Evolutionary conservation across 1,284 basidiomycete genomes (phyloP), one percentile per base, ranked within the genome.

Genomic region (Papiliotrema laurentii): DNA sequence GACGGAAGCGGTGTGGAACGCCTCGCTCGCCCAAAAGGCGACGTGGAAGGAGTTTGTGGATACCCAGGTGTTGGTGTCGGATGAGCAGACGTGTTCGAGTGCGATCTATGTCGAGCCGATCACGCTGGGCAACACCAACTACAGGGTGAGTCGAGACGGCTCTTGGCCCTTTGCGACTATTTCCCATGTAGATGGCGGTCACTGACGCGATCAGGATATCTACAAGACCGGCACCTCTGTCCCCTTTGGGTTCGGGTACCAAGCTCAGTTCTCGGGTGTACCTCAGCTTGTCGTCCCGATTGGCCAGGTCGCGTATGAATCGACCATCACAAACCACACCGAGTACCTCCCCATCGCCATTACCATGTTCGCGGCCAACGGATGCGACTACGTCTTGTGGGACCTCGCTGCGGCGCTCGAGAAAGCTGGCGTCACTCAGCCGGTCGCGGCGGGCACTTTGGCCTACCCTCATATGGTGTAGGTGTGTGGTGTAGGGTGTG

Each of bases 271-370:
- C 41, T 46, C 52, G 19, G 55, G 56, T 37, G 51, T 55, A 21
- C 75, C 76, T 10, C 75, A 77, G 49, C 68, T 76, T 57, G 72
- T 76, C 39, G 64, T 77, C 6, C 75, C 76, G 2, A 49, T 77
- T 35, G 75, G 75, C 4, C 73, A 77, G 49, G 58, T 72, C 2
- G 57, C 75, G 3, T 77, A 69, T 64, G 64, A 70, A 43, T 76
- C 75, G 11, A 74, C 66, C 11, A 73, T 77, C 56, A 71, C 68
- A 2, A 66, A 70, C 24, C 61, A 67, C 27, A 65, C 61, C 27
- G 76, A 77, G 56, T 69, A 70, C 44, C 60, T 77, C 10, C 76
- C 76, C 0, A 72, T 77, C 21, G 73, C 74, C 1, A 51, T 77
- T 30, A 70, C 69, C 46, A 69, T 77, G 48, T 61, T 73, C 24